Percentiles rank a stretch among this genome's conserved stretches.
Evolutionary conservation across 805 yeast genomes (phyloP).

Genomic region (Metschnikowia matae): DNA sequence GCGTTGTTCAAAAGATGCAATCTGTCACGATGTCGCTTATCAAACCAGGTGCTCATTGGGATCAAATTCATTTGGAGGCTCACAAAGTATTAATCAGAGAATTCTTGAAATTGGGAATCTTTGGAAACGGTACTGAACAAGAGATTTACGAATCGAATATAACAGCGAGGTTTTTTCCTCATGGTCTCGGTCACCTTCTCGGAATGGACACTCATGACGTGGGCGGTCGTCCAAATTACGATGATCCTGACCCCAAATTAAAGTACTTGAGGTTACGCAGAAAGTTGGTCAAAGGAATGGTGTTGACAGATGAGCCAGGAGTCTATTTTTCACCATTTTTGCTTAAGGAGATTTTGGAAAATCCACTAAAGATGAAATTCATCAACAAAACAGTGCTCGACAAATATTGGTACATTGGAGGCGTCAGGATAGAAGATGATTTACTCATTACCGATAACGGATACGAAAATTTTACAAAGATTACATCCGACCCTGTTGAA

Average conservation of each 20-base stretch:
- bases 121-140: slow-evolving; percentile 53
- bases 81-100: slow-evolving; percentile 73
- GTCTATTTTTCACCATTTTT: slow-evolving; percentile 83
- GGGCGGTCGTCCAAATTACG: slow-evolving; percentile 82
- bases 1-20: slow-evolving; percentile 82
- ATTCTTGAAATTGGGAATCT: slow-evolving; percentile 71
- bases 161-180: slow-evolving; percentile 84
- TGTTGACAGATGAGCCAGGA: slow-evolving; percentile 94
- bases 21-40: slow-evolving; percentile 61
- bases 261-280: slow-evolving; percentile 80
- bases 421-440: slow-evolving; percentile 95
- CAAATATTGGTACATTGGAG: slow-evolving; percentile 87
- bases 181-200: slow-evolving; percentile 89
- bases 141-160: slow-evolving; percentile 70
- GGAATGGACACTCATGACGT: slow-evolving; percentile 98
- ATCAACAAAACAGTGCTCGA: slow-evolving; percentile 65
- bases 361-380: slow-evolving; percentile 46
- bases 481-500: slow-evolving; percentile 84
- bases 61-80: slow-evolving; percentile 72
- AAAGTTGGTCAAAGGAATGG: slow-evolving; percentile 68
- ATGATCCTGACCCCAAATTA: slow-evolving; percentile 75
- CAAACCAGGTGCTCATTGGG: slow-evolving; percentile 84
- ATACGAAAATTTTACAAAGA: slow-evolving; percentile 71
- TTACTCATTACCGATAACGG: slow-evolving; percentile 74
- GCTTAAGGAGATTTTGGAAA: slow-evolving; percentile 56